A percentile compares a stretch with the other conserved stretches of the same genome.
These are phyloP conservation scores for Verticillium longisporum DNA, from an alignment of 2,329 filamentous ascomycete species.

Conservation along the genomic window DNA sequence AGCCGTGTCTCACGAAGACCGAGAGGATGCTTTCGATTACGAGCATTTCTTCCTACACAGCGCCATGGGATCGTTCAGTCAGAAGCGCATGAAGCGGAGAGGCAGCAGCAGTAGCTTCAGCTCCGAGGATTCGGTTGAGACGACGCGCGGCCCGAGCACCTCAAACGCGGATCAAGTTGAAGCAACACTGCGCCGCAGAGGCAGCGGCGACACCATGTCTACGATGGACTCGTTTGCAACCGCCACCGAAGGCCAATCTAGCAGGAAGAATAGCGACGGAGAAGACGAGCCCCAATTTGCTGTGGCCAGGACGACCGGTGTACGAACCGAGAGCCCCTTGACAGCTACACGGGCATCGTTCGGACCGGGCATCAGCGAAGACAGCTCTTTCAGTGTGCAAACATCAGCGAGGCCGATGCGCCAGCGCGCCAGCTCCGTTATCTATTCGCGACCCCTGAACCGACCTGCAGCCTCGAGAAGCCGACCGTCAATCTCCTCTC, in stretches of 20 bases:
- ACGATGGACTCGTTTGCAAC: conserved; percentile 51
- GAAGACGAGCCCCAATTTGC: conserved; percentile 6
- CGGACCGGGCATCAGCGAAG: conserved; percentile 18
- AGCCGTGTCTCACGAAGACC: conserved; percentile 77
- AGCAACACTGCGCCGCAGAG: conserved; percentile 24
- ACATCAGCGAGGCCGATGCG: conserved; percentile 11
- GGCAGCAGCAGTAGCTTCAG: conserved; percentile 46
- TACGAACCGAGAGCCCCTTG: conserved; percentile 7
- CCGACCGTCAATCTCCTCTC: conserved; percentile 49
- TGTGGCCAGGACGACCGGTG: conserved; percentile 3
- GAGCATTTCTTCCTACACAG: conserved; percentile 94
- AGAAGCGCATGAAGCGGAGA: conserved; percentile 36
- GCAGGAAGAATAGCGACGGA: conserved; percentile 21
- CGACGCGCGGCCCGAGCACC: conserved; percentile 43
- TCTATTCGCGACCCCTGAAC: conserved; percentile 34
- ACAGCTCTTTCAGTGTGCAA: conserved; percentile 4
- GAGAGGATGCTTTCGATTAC: conserved; percentile 93
- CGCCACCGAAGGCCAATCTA: conserved; percentile 41
- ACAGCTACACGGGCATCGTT: conserved; percentile 13
- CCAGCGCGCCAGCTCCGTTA: conserved; percentile 22
- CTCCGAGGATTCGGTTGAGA: conserved; percentile 57
- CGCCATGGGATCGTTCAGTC: conserved; percentile 72
- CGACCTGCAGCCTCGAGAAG: conserved; percentile 34
- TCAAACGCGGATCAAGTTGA: conserved; percentile 10
- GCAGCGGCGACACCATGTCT: conserved; percentile 42